Evolutionary conservation across 495 filamentous ascomycete species (phyloP), one percentile per base, ranked within the genome.

Genomic region (Tuber magnatum): DNA sequence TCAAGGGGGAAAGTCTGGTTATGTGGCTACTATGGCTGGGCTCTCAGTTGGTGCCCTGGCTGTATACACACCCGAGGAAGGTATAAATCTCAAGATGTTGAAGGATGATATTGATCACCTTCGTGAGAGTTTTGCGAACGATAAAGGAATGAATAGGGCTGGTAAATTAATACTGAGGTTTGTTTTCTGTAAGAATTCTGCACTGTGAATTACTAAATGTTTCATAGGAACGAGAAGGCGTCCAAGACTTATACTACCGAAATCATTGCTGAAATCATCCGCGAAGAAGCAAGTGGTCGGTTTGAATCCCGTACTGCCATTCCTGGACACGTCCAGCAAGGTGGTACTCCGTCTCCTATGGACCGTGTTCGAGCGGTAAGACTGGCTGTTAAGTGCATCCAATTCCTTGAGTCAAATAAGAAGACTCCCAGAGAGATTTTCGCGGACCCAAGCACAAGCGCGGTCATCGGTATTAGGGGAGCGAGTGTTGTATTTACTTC

Each of bases 51-150:
- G 95, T 43, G 95, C 95, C 2, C 87, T 92, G n/a, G 94, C 96
- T 0, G 94, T 98, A 16, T 99, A 99, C 84, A 97, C 94, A 22
- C 96, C 96, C 8, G 96, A 99, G 83, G 93, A 98, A 84, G 95
- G 96, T 6, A 92, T 99, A 83, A 91, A 92, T 82, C 89, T 99
- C 73, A 91, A 93, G 75, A 99, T 94, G 93, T 89, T 99, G 0
- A 90, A 92, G 18, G 87, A 89, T 28, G 96, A 99, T 80, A 97
- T 99, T 81, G 89, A 92, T 46, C 93, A 96, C 83, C 87, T 99
- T 56, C 92, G 93, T 69, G 87, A 94, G 35, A 90, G 91, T 74
- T 99, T 99, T 83, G 86, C 88, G 22, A 88, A 89, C 56, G 96
- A 99, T 84, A 90, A 88, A 80, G 96, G 96, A 71, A 93, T 96